phyloP scores from a whole-genome alignment of 2,329 filamentous ascomycete species.

The Sarocladium strictum region DNA sequence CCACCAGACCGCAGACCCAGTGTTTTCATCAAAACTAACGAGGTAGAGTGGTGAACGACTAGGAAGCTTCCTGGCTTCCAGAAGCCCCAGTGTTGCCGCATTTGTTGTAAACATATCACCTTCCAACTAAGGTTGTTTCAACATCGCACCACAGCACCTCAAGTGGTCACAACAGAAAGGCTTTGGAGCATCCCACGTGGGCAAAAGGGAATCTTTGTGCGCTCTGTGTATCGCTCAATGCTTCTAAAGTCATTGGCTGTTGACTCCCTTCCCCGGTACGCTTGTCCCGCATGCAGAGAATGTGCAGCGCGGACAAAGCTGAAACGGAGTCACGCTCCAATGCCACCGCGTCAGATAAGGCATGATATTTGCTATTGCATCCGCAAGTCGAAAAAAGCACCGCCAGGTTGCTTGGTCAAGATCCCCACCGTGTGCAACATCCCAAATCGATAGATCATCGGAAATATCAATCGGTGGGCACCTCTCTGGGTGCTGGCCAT shows the following conservation, averaged over 20 bases:
- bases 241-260: neutral
- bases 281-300: neutral
- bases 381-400: too few relatives aligned
- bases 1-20: too few relatives aligned
- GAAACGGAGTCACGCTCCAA: neutral
- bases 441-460: too few relatives aligned
- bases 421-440: too few relatives aligned
- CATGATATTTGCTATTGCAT: too few relatives aligned
- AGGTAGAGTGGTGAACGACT: too few relatives aligned
- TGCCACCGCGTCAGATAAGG: neutral
- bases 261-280: neutral
- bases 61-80: neutral
- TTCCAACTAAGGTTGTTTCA: too few relatives aligned
- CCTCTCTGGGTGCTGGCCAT: neutral
- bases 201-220: neutral
- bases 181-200: slow-evolving; percentile 3
- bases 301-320: neutral
- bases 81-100: neutral
- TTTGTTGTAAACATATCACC: neutral
- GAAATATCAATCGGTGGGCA: too few relatives aligned
- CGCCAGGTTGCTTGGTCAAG: too few relatives aligned
- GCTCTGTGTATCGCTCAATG: neutral
- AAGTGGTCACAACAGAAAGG: neutral
- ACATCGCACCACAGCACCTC: neutral
- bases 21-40: neutral